Conservation (phyloP, 2,329 filamentous ascomycete genomes). For the Ceratocystiopsis minuta region DNA sequence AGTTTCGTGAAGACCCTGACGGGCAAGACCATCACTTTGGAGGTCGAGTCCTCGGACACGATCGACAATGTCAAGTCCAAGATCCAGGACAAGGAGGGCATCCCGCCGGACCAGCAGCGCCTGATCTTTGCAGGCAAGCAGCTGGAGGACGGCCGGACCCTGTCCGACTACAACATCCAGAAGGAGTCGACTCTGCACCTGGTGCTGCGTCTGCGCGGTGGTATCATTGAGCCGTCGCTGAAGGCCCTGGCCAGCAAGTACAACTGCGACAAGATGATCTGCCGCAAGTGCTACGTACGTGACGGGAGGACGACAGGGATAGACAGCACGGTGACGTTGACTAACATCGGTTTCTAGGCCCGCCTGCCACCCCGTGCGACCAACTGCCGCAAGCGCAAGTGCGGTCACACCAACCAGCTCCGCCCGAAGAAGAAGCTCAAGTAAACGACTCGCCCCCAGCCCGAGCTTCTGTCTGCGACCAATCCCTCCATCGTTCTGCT, state of each 20-base stretch:
- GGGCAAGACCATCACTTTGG: slow-evolving; percentile 99
- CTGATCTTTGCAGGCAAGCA: slow-evolving; percentile 99
- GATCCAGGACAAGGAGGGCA: slow-evolving; percentile 99
- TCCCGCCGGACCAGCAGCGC: slow-evolving; percentile 94
- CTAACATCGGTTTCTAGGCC: slow-evolving; percentile 18
- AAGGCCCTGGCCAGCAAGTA: slow-evolving; percentile 98
- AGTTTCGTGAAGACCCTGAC: slow-evolving; percentile 99
- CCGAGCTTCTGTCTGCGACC: neutral
- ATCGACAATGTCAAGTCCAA: slow-evolving; percentile 99
- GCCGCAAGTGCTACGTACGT: slow-evolving; percentile 88
- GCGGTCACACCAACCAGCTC: slow-evolving; percentile 99
- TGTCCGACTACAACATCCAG: slow-evolving; percentile 98
- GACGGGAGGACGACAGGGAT: neutral
- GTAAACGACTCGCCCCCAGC: slow-evolving; percentile 19
- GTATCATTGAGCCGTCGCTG: slow-evolving; percentile 97
- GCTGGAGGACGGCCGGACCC: slow-evolving; percentile 92
- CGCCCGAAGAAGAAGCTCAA: slow-evolving; percentile 96
- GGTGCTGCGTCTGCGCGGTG: slow-evolving; percentile 96
- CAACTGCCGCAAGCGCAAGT: slow-evolving; percentile 99
- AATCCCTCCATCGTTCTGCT: no score
- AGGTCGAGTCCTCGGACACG: slow-evolving; percentile 97
- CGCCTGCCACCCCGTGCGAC: slow-evolving; percentile 95
- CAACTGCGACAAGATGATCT: slow-evolving; percentile 98
- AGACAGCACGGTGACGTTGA: neutral
- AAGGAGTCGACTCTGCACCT: slow-evolving; percentile 99